A percentile compares a stretch with the other conserved stretches of the same genome.
Conservation (phyloP, 1,284 basidiomycete genomes). For the Trametes sp. region DNA sequence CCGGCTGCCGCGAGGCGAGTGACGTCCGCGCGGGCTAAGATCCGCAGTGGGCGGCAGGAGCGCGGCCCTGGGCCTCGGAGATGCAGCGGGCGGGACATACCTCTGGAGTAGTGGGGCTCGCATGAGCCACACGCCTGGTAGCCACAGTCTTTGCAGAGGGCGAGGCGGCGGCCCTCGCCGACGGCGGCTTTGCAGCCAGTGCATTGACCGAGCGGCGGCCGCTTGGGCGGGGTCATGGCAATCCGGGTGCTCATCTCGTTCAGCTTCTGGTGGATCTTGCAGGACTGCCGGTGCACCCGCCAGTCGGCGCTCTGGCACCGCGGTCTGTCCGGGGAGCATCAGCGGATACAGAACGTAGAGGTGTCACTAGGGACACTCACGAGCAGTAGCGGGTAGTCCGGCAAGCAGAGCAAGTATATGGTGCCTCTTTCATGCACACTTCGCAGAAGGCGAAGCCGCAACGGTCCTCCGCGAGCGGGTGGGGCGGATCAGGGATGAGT, state of each 20-base stretch:
- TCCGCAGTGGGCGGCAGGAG: slow-evolving; percentile 1
- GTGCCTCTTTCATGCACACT: slow-evolving; percentile 31
- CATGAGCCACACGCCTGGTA: slow-evolving; percentile 48
- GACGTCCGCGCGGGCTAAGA: slow-evolving; percentile 4
- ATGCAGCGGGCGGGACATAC: slow-evolving; percentile 29
- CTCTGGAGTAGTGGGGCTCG: slow-evolving; percentile 39
- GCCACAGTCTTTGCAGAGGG: slow-evolving; percentile 44
- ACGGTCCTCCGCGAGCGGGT: slow-evolving; percentile 30
- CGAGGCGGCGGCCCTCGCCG: slow-evolving; percentile 33
- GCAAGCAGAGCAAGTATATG: slow-evolving; percentile 29
- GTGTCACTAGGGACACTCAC: slow-evolving; percentile 11
- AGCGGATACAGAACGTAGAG: background rate
- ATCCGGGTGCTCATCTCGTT: slow-evolving; percentile 31
- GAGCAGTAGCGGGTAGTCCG: slow-evolving; percentile 32
- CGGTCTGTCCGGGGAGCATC: background rate
- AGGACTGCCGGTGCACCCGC: slow-evolving; percentile 28
- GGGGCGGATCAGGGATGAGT: slow-evolving; percentile 28
- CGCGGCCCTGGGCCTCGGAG: slow-evolving; percentile 6
- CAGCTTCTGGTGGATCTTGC: slow-evolving; percentile 31
- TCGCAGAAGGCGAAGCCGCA: slow-evolving; percentile 32
- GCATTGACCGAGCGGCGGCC: slow-evolving; percentile 44
- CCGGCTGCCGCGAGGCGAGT: slow-evolving; percentile 19
- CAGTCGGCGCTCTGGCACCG: slow-evolving; percentile 26
- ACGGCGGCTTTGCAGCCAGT: slow-evolving; percentile 46
- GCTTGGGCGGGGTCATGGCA: slow-evolving; percentile 31